Evolutionary conservation across 352 stramenopile species (phyloP).

Genomic region (Globisporangium radiosum): DNA sequence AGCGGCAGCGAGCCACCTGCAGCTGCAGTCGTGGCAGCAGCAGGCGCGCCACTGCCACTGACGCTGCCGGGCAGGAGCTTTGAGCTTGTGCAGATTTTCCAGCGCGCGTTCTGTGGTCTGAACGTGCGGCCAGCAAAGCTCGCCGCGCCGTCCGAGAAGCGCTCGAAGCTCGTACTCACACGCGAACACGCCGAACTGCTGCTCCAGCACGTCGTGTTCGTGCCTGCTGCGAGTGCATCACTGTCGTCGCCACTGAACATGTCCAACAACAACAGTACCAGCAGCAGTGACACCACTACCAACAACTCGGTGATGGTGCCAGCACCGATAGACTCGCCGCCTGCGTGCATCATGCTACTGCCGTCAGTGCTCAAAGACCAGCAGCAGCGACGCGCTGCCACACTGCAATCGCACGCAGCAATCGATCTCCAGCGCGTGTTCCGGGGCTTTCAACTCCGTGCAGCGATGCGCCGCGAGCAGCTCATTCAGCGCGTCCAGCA

Average conservation of each 20-base stretch:
- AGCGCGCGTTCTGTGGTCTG: constrained; percentile 39
- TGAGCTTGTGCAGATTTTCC: constrained; percentile 27
- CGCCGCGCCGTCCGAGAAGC: constrained; percentile 24
- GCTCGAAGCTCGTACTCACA: constrained; percentile 30
- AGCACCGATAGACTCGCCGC: background rate
- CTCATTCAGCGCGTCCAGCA: constrained; percentile 44
- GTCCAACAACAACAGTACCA: too few relatives aligned
- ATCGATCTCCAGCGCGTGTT: constrained; percentile 45
- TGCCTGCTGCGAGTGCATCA: constrained; percentile 10
- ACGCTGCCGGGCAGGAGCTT: constrained; percentile 2
- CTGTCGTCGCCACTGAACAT: background rate
- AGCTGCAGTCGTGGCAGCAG: background rate
- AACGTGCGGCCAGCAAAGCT: constrained; percentile 30
- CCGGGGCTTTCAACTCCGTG: constrained; percentile 53
- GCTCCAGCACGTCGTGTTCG: constrained; percentile 39
- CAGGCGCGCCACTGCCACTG: background rate
- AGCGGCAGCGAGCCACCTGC: background rate
- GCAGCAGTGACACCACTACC: background rate
- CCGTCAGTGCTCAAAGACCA: constrained; percentile 35
- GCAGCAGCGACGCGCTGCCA: constrained; percentile 17
- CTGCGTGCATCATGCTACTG: constrained; percentile 31
- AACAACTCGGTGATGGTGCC: too few relatives aligned
- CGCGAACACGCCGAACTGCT: constrained; percentile 41
- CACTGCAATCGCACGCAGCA: constrained; percentile 20
- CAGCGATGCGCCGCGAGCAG: constrained; percentile 30